Evolutionary conservation across 2,329 filamentous ascomycete genomes (phyloP).

Genomic region (Exserohilum turcica): DNA sequence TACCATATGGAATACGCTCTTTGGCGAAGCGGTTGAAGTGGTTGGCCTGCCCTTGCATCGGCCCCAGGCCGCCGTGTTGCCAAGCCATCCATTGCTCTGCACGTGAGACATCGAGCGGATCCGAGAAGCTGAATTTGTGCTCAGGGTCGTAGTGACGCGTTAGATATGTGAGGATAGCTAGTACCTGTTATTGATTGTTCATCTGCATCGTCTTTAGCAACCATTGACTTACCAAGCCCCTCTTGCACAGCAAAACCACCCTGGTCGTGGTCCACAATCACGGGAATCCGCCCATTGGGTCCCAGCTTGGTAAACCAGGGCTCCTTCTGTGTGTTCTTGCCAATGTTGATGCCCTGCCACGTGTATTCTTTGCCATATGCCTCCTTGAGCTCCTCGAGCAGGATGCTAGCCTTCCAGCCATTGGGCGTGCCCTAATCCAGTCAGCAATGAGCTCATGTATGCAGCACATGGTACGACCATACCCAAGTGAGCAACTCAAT

Average conservation of each 20-base stretch:
- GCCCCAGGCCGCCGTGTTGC: conserved; percentile 54
- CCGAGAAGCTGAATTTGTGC: conserved; percentile 53
- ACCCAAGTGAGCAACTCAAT: conserved; percentile 66
- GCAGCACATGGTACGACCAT: not conserved
- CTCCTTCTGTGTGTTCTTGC: conserved; percentile 68
- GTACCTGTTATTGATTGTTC: not conserved
- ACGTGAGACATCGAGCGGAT: conserved; percentile 53
- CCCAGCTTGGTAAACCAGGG: conserved; percentile 67
- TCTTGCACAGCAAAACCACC: conserved; percentile 59
- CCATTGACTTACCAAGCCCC: conserved; percentile 39
- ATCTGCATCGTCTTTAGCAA: not conserved
- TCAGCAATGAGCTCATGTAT: not conserved
- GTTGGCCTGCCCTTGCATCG: conserved; percentile 52
- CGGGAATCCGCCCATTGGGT: conserved; percentile 70
- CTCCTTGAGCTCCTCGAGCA: conserved; percentile 70
- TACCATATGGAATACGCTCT: conserved; percentile 53
- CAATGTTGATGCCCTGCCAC: conserved; percentile 62
- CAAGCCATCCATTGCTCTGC: conserved; percentile 69
- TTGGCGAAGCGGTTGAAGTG: conserved; percentile 51
- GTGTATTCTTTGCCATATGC: conserved; percentile 66
- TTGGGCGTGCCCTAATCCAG: conserved; percentile 48
- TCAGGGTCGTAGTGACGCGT: conserved; percentile 55
- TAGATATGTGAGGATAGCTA: conserved; percentile 53
- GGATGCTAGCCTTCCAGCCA: conserved; percentile 62
- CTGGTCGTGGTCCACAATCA: conserved; percentile 69